Conservation (phyloP, 2,329 filamentous ascomycete genomes). For the Leptographium galeiforme region DNA sequence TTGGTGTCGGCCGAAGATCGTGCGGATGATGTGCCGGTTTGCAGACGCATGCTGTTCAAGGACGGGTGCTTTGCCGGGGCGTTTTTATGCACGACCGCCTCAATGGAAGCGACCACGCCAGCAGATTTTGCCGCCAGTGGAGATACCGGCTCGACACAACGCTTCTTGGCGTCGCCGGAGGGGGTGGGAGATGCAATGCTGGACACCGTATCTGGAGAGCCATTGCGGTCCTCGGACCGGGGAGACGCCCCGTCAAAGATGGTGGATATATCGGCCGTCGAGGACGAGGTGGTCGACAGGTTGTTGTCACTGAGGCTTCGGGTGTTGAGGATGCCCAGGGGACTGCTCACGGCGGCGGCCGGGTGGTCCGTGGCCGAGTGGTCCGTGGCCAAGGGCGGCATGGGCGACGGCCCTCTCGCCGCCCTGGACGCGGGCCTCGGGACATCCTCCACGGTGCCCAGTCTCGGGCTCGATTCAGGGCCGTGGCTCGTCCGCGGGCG, state of each 20-base stretch:
- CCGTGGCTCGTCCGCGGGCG: background rate
- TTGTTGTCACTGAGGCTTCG: constrained; percentile 6
- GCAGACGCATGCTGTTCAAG: background rate
- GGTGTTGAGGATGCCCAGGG: background rate
- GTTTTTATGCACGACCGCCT: background rate
- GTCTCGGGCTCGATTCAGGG: background rate
- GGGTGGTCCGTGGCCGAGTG: no score
- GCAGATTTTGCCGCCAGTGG: background rate
- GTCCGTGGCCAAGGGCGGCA: no score
- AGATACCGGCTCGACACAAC: background rate
- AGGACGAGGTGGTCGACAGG: constrained; percentile 8
- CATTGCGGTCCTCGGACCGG: background rate
- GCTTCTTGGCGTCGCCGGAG: background rate
- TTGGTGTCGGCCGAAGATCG: background rate
- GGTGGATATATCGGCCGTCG: background rate
- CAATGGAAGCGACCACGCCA: background rate
- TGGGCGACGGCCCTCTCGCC: background rate
- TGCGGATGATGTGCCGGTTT: background rate
- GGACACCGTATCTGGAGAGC: background rate
- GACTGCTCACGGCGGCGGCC: background rate
- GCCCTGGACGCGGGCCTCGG: no score
- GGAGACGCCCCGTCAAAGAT: background rate
- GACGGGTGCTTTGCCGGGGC: background rate
- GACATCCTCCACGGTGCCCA: constrained; percentile 4
- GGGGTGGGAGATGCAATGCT: background rate